Evolutionary conservation across 495 filamentous ascomycete species (phyloP), one percentile per base, ranked within the genome.

Genomic region (Penicillium malachiteum): DNA sequence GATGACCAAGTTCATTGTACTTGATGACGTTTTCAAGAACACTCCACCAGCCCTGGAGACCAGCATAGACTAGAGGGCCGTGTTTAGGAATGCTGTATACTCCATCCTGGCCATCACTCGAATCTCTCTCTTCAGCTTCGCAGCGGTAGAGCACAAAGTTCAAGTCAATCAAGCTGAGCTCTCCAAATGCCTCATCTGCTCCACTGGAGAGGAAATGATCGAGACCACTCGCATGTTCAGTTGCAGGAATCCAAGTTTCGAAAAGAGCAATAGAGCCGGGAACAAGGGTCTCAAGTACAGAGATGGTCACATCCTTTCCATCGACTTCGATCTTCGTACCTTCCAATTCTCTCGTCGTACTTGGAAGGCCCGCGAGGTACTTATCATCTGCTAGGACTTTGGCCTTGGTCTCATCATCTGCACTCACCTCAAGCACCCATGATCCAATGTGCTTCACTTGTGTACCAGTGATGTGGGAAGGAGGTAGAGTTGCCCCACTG

Each of bases 1-100:
- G 89, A 66, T 97, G 95, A 7, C 88, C 94, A 8, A 99, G 82
- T 68, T 99, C 80, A 64, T 99, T 99, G 54, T 94, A 84, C 38
- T 78, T 81, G 71, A 97, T 90, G 57, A 97, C 84, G 55, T 88
- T 78, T 59, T 89, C 87, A 39, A 99, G 78, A 7, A 96, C 77
- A 68, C 91, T 97, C 94, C 92, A 97, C 94, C 94, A 99, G 12
- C 95, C 95, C 69, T 99, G 95, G 30, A 99, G 81, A 43, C 95
- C 95, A 53, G 95, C 92, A 70, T 99, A 99, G 14, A 97, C 90
- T 40, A 96, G 78, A 45, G 88, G 79, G 4, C 92, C 95, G 62
- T 89, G 75, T 0, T 85, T 84, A 9, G 95, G 94, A 58, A 99
- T 90, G 45, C 77, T 81, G 69, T 97, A 99, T 0, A 86, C 85